These are phyloP conservation scores for Penicillium fimorum DNA, from an alignment of 495 filamentous ascomycete species.

Conservation along the genomic window DNA sequence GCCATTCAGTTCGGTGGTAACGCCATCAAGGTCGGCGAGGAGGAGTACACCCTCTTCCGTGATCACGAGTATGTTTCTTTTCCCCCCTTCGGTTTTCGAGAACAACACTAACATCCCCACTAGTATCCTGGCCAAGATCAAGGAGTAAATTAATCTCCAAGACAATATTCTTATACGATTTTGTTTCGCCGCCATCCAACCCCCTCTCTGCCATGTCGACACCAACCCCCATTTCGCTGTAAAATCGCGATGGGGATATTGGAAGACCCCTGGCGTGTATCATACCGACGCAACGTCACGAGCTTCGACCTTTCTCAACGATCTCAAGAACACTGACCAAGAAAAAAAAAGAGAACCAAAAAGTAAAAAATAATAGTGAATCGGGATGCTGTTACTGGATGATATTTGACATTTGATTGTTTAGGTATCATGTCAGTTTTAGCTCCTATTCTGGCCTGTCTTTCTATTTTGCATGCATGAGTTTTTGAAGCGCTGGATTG, in stretches of 20 bases:
- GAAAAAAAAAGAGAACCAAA: conserved; percentile 16
- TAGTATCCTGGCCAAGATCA: conserved; percentile 86
- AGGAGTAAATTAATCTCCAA: conserved; percentile 56
- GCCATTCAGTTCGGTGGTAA: conserved; percentile 82
- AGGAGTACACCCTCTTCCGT: conserved; percentile 92
- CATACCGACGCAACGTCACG: conserved; percentile 41
- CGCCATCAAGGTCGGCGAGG: conserved; percentile 94
- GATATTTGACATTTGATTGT: background rate
- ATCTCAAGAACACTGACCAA: conserved; percentile 23
- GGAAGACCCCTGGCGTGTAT: conserved; percentile 30
- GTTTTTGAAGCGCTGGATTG: conserved; percentile 46
- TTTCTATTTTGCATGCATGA: conserved; percentile 37
- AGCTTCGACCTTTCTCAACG: conserved; percentile 30
- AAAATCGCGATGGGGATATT: conserved; percentile 14
- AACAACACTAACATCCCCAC: conserved; percentile 24
- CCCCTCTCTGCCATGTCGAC: conserved; percentile 7
- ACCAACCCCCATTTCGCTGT: conserved; percentile 7
- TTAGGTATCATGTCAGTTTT: conserved; percentile 1
- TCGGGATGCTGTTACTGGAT: conserved; percentile 2
- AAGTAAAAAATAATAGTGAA: conserved; percentile 22
- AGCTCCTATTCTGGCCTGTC: conserved; percentile 17
- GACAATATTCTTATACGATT: conserved; percentile 18
- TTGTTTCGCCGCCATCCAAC: conserved; percentile 18
- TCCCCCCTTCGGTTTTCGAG: background rate
- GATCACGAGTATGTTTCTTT: conserved; percentile 81